These are phyloP conservation scores for Megacollybia marginata DNA, from an alignment of 768 basidiomycete species.

Conservation along the genomic window DNA sequence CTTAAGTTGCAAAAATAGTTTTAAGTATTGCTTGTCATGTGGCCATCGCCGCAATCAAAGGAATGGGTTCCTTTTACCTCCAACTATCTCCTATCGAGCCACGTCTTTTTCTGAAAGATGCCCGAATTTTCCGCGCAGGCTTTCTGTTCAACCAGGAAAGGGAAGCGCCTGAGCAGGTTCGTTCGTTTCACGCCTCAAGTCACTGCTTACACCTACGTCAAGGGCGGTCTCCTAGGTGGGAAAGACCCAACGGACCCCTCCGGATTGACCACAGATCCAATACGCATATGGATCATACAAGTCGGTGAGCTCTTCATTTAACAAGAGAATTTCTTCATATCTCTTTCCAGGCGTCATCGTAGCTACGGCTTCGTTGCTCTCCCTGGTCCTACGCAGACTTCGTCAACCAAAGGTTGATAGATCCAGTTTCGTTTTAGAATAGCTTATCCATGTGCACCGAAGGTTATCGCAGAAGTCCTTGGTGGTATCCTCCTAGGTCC, in stretches of 20 bases:
- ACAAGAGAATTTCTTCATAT: neutral
- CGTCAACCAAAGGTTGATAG: conserved; percentile 72
- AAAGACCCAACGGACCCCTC: conserved; percentile 50
- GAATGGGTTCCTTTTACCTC: no score
- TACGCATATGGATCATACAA: conserved; percentile 75
- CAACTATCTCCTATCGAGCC: no score
- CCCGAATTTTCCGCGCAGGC: conserved; percentile 30
- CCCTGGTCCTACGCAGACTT: conserved; percentile 62
- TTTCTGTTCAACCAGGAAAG: conserved; percentile 28
- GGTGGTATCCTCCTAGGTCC: conserved; percentile 84
- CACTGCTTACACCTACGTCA: neutral
- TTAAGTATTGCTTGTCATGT: no score
- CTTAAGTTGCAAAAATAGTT: no score
- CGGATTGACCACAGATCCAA: conserved; percentile 60
- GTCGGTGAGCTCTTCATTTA: conserved; percentile 40
- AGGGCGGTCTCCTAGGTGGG: conserved; percentile 75
- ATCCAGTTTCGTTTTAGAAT: neutral
- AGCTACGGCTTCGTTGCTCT: conserved; percentile 67
- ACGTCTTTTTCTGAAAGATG: conserved; percentile 15
- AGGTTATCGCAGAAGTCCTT: conserved; percentile 35
- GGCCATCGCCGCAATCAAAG: no score
- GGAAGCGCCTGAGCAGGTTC: conserved; percentile 34
- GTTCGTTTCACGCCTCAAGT: neutral
- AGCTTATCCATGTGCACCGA: neutral
- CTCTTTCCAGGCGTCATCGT: conserved; percentile 66